Percentiles rank a stretch among this genome's conserved stretches.
Conservation (phyloP, 192 early-diverging fungal species). For the Podila epicladia region DNA sequence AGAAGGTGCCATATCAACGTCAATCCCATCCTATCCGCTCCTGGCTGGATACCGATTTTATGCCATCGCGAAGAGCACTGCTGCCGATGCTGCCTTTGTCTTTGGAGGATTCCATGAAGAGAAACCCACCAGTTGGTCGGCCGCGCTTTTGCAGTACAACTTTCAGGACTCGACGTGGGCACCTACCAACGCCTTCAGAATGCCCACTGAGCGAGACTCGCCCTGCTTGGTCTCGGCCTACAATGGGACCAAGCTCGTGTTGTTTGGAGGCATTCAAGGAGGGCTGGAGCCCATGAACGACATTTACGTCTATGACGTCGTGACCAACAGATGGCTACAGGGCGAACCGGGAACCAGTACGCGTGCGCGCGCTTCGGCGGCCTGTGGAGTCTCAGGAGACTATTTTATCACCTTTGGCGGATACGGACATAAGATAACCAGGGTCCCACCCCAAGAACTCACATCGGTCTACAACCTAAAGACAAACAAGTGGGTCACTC, state of each 20-base stretch:
- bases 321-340: neutral
- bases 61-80: no score
- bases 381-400: neutral
- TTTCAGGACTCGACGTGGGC: no score
- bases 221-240: neutral
- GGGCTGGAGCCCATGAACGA: neutral
- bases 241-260: neutral
- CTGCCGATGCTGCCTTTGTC: no score
- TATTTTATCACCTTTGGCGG: neutral
- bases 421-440: neutral
- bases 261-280: neutral
- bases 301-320: neutral
- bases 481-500: neutral
- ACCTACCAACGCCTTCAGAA: no score
- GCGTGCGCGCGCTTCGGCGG: neutral
- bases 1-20: no score
- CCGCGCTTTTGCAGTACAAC: no score
- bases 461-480: neutral
- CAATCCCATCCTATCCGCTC: no score
- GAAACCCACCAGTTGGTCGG: no score
- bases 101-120: no score
- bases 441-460: neutral
- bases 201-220: no score
- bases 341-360: no score
- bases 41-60: no score